Conservation (phyloP, 192 early-diverging fungal genomes). For the Oehlia diaphana region DNA sequence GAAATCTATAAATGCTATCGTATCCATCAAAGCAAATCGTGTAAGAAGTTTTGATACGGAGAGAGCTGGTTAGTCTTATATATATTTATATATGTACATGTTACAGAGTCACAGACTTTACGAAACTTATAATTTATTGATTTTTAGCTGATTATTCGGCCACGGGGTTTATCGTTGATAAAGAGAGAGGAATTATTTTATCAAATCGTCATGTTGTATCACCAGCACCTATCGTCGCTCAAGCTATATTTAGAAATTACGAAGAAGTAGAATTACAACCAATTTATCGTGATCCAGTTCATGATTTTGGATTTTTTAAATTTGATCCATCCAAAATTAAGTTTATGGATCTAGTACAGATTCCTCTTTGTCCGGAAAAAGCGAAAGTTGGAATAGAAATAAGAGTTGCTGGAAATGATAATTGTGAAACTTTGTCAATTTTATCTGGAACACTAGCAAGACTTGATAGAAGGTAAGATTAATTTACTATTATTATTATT, state of each 20-base stretch:
- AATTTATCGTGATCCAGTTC: constrained; percentile 79
- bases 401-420: constrained; percentile 76
- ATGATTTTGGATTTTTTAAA: constrained; percentile 82
- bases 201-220: constrained; percentile 81
- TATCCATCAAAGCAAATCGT: constrained; percentile 74
- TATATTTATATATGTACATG: no score
- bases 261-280: constrained; percentile 72
- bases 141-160: constrained; percentile 54
- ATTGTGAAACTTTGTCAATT: constrained; percentile 77
- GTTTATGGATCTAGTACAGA: constrained; percentile 67
- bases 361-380: constrained; percentile 63
- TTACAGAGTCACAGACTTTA: no score
- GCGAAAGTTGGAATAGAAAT: constrained; percentile 77
- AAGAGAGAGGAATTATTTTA: constrained; percentile 68
- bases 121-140: no score
- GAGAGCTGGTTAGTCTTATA: constrained; percentile 58
- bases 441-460: constrained; percentile 72
- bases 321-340: constrained; percentile 70
- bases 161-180: constrained; percentile 79
- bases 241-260: constrained; percentile 70
- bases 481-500: not conserved
- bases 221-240: constrained; percentile 68
- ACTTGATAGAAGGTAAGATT: constrained; percentile 57
- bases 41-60: constrained; percentile 78
- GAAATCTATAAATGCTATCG: constrained; percentile 68